phyloP scores from a whole-genome alignment of 331 rosid genomes.

The Quercus tomentella region DNA sequence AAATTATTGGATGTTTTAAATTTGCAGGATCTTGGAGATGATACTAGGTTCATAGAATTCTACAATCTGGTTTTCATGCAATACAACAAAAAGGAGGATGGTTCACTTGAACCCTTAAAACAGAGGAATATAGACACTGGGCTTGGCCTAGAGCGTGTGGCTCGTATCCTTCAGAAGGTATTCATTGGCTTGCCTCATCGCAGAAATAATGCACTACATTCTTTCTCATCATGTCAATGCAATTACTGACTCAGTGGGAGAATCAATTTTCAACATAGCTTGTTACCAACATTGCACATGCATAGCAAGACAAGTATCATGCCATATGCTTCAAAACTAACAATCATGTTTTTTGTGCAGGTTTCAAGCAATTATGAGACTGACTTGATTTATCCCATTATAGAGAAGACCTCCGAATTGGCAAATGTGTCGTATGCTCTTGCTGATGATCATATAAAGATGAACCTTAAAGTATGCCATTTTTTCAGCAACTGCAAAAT shows the following conservation, averaged over 20 bases:
- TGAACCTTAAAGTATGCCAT: conserved; percentile 58
- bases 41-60: conserved; percentile 82
- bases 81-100: conserved; percentile 81
- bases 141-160: conserved; percentile 93
- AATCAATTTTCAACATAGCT: neutral
- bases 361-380: conserved; percentile 92
- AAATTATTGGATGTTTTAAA: conserved; percentile 13
- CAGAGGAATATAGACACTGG: conserved; percentile 95
- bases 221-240: conserved; percentile 3
- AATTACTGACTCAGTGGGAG: neutral
- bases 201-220: neutral
- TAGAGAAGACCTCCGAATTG: conserved; percentile 64
- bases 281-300: neutral
- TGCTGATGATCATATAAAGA: conserved; percentile 64
- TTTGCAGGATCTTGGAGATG: conserved; percentile 82
- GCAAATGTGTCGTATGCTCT: conserved; percentile 64
- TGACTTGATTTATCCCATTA: conserved; percentile 90
- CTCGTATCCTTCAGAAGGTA: conserved; percentile 92
- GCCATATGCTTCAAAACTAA: conserved; percentile 14
- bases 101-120: conserved; percentile 82
- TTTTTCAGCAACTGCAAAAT: conserved; percentile 3
- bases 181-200: conserved; percentile 14
- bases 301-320: neutral
- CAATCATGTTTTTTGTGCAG: conserved; percentile 44
- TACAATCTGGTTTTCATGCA: conserved; percentile 95